Conservation (phyloP, 2,329 filamentous ascomycete genomes). For the Juglanconis oblonga region DNA sequence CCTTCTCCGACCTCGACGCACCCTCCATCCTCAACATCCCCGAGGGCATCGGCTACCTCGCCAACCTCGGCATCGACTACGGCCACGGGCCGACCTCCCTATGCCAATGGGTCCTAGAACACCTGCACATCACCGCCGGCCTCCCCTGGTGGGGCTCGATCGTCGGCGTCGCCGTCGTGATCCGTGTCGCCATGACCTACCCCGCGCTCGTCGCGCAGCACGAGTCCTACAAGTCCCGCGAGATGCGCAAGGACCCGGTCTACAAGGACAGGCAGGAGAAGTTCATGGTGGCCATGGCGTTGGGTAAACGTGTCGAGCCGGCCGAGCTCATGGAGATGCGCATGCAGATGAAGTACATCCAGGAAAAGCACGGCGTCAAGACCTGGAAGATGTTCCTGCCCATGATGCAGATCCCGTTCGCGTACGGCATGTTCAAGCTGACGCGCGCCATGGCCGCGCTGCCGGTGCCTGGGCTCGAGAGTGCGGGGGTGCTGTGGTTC, state of each 20-base stretch:
- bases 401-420: constrained; percentile 62
- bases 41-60: constrained; percentile 78
- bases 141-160: constrained; percentile 83
- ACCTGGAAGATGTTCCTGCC: constrained; percentile 50
- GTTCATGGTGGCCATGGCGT: constrained; percentile 41
- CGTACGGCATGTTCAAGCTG: constrained; percentile 77
- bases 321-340: constrained; percentile 42
- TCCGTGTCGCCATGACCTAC: constrained; percentile 65
- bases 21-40: constrained; percentile 57
- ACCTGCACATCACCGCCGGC: constrained; percentile 72
- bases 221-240: constrained; percentile 58
- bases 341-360: constrained; percentile 47
- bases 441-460: constrained; percentile 70
- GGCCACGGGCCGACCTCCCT: constrained; percentile 74
- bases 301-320: constrained; percentile 40
- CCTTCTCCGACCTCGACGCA: constrained; percentile 31
- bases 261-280: constrained; percentile 50
- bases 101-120: constrained; percentile 76
- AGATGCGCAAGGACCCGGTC: constrained; percentile 52
- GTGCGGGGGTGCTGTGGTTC: constrained; percentile 74
- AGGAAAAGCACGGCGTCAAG: constrained; percentile 54
- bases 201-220: constrained; percentile 62
- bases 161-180: constrained; percentile 57
- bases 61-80: constrained; percentile 80
- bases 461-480: constrained; percentile 76